These are phyloP conservation scores for Corymbia calophylla DNA, from an alignment of 441 rosid species.

Conservation along the genomic window DNA sequence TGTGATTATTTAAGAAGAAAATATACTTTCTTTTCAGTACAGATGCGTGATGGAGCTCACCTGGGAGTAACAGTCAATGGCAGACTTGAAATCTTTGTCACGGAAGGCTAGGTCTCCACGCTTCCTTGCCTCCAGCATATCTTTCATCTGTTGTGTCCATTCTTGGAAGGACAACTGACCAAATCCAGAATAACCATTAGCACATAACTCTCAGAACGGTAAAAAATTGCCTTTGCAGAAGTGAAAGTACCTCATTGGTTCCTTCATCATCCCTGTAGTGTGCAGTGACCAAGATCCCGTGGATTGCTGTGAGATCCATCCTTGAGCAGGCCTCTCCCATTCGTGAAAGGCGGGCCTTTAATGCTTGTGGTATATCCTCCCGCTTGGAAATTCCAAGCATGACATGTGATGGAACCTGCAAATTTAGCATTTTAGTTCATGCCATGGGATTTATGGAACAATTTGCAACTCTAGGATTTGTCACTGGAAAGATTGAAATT, in stretches of 20 bases:
- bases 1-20: neutral
- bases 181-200: slow-evolving; percentile 7
- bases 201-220: neutral
- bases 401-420: slow-evolving; percentile 50
- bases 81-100: slow-evolving; percentile 63
- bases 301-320: slow-evolving; percentile 70
- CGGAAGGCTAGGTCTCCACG: slow-evolving; percentile 67
- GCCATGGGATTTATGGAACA: neutral
- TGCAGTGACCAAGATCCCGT: slow-evolving; percentile 47
- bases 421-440: slow-evolving; percentile 3
- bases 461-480: neutral
- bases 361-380: slow-evolving; percentile 35
- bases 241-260: slow-evolving; percentile 44
- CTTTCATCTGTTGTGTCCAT: slow-evolving; percentile 71
- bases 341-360: slow-evolving; percentile 42
- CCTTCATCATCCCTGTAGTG: slow-evolving; percentile 71
- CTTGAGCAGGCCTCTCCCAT: slow-evolving; percentile 79
- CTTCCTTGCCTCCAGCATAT: slow-evolving; percentile 63
- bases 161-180: slow-evolving; percentile 73
- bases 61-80: slow-evolving; percentile 68
- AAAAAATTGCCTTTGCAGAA: neutral
- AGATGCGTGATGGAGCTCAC: slow-evolving; percentile 13
- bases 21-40: neutral
- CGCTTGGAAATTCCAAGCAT: slow-evolving; percentile 45
- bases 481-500: neutral